These are phyloP conservation scores for Talaromyces amestolkiae DNA, from an alignment of 2,329 filamentous ascomycete genomes.

Conservation along the genomic window DNA sequence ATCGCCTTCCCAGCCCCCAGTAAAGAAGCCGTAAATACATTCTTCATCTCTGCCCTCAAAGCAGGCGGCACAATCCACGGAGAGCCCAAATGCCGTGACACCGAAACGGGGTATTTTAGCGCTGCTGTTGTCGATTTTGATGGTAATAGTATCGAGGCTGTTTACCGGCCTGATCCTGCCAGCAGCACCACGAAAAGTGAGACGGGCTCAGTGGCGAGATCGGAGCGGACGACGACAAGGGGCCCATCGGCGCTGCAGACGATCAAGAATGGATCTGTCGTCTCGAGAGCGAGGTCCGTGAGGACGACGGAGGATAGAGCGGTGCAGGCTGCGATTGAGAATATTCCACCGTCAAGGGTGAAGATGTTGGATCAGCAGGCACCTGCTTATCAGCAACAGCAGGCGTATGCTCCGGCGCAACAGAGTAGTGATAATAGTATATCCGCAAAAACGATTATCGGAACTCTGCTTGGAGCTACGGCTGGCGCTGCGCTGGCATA, in stretches of 20 bases:
- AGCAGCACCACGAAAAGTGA: background rate
- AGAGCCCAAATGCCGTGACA: slow-evolving; percentile 54
- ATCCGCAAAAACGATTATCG: slow-evolving; percentile 63
- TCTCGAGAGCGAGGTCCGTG: slow-evolving; percentile 33
- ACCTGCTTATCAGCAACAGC: slow-evolving; percentile 26
- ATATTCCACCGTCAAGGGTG: slow-evolving; percentile 20
- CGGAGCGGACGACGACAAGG: slow-evolving; percentile 23
- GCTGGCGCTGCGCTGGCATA: slow-evolving; percentile 76
- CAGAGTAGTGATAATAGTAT: slow-evolving; percentile 43
- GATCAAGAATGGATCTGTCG: slow-evolving; percentile 39
- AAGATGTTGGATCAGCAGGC: slow-evolving; percentile 23
- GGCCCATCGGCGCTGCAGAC: slow-evolving; percentile 33
- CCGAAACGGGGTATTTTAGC: slow-evolving; percentile 58
- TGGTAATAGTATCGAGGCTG: slow-evolving; percentile 78
- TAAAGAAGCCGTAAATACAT: slow-evolving; percentile 64
- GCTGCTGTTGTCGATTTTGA: slow-evolving; percentile 71
- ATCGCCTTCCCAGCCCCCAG: slow-evolving; percentile 68
- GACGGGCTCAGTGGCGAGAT: background rate
- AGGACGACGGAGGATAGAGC: slow-evolving; percentile 28
- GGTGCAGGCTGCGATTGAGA: slow-evolving; percentile 26
- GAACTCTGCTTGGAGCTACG: slow-evolving; percentile 74
- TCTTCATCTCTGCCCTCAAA: slow-evolving; percentile 67
- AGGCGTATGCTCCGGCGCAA: slow-evolving; percentile 8
- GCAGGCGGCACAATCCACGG: slow-evolving; percentile 62
- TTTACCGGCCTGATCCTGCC: slow-evolving; percentile 51